Evolutionary conservation across 1,284 basidiomycete species (phyloP), one percentile per base, ranked within the genome.

Genomic region (Kalmanozyma brasiliensis): DNA sequence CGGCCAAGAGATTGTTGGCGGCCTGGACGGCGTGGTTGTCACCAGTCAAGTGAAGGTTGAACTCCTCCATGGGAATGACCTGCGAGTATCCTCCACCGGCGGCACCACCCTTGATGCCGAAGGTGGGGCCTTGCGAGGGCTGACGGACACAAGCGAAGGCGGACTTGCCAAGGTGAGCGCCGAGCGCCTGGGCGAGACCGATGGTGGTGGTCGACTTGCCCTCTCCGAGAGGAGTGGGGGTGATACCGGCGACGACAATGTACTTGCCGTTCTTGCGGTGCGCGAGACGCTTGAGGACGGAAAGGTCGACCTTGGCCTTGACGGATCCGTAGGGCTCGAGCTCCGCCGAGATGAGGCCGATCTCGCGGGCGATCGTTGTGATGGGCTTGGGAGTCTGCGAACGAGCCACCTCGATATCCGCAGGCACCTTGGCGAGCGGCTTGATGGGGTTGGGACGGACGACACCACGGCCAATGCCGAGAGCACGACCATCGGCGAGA

Each of bases 51-150:
- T 98, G 96, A 55, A 95, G 84, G 83, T 95, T 96, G 83, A 96
- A 96, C 89, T 97, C 94, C 80, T 97, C 94, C 94, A 97, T 97
- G 49, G 94, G 94, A 84, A 98, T 98, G 78, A 98, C 92, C 83
- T 98, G 95, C 82, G 93, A 94, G 86, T 98, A 99, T 58, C 95
- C 95, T 74, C 95, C 95, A 52, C 96, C 95, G 49, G 95, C 95
- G 30, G 95, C 96, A 79, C 96, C 96, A 77, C 95, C 95, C 85
- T 99, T 99, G 86, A 99, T 97, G 81, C 96, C 95, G 81, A 98
- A 99, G 0, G 95, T 98, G 26, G 95, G 95, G 16, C 96, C 95
- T 83, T 99, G 95, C 83, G 93, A 95, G 2, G 95, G 95, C 83
- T 99, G 96, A 62, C 95, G 91, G n/a, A 98, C 94, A 83, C 94